Conservation (phyloP, 1,284 basidiomycete species). For the Pascua sp. region DNA sequence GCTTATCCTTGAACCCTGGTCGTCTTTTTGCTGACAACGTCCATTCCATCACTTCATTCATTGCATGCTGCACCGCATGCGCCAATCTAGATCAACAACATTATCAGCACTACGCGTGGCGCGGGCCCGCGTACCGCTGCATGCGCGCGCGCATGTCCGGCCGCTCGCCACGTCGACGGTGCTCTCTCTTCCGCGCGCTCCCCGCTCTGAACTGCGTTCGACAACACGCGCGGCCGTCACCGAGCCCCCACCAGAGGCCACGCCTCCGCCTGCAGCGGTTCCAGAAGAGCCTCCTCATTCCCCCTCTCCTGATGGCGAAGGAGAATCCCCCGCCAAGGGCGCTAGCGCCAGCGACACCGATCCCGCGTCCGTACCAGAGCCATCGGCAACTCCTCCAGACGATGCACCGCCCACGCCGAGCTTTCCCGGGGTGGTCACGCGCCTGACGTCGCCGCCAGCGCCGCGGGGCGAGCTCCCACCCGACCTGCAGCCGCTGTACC, state of each 20-base stretch:
- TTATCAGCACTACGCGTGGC: slow-evolving; percentile 6
- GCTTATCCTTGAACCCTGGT: too few species aligned
- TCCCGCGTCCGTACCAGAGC: too few species aligned
- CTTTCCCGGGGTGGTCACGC: slow-evolving; percentile 18
- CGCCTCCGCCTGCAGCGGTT: not conserved
- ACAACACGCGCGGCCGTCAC: not conserved
- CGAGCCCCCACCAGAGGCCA: not conserved
- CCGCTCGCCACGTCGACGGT: slow-evolving; percentile 5
- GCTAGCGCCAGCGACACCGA: not conserved
- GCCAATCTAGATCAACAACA: slow-evolving; percentile 6
- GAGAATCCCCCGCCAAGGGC: not conserved
- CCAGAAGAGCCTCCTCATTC: not conserved
- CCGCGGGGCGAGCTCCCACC: slow-evolving; percentile 7
- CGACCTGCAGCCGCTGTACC: slow-evolving; percentile 17
- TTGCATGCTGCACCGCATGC: slow-evolving; percentile 6
- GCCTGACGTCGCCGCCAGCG: slow-evolving; percentile 7
- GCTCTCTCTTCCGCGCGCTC: not conserved
- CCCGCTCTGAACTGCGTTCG: not conserved
- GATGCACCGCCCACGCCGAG: not conserved
- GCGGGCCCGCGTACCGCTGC: not conserved
- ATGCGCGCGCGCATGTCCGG: not conserved
- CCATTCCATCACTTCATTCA: not conserved
- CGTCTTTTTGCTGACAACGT: not conserved
- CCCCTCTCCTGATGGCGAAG: not conserved
- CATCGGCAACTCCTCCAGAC: not conserved